phyloP scores from a whole-genome alignment of 345 rosid genomes.

The Microthlaspi erraticum region DNA sequence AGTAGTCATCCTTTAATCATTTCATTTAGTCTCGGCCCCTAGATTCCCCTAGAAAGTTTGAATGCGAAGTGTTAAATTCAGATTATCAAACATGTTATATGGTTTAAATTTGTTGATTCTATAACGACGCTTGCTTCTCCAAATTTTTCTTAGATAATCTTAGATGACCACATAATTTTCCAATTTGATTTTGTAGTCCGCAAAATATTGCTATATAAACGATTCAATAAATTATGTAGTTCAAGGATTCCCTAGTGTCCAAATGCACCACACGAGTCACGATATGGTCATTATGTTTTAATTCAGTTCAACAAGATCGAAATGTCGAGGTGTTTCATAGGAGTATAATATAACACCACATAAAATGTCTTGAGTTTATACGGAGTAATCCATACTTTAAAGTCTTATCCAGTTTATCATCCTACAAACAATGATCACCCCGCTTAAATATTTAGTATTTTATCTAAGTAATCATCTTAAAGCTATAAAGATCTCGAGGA shows the following conservation, averaged over 20 bases:
- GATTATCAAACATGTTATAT: conserved; percentile 13
- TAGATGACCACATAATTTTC: background rate
- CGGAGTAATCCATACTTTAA: background rate
- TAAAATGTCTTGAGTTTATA: background rate
- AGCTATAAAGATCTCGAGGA: conserved; percentile 24
- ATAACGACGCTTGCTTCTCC: background rate
- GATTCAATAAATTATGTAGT: background rate
- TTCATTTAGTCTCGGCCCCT: conserved; percentile 28
- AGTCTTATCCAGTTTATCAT: conserved; percentile 27
- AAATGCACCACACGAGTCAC: conserved; percentile 13
- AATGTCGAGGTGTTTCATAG: conserved; percentile 12
- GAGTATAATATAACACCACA: background rate
- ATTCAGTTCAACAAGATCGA: background rate
- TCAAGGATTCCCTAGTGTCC: background rate
- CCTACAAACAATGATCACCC: conserved; percentile 12
- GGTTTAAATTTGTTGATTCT: background rate
- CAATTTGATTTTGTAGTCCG: background rate
- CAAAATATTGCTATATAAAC: background rate
- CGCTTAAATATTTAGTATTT: conserved; percentile 3
- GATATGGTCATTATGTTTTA: conserved; percentile 4
- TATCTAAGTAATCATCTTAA: conserved; percentile 1
- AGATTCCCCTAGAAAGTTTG: conserved; percentile 36
- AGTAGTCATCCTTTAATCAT: conserved; percentile 39
- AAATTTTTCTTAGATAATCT: too few species aligned
- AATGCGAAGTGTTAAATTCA: conserved; percentile 15